A percentile compares a stretch with the other conserved stretches of the same genome.
These are phyloP conservation scores for Fagopyrum tataricum DNA, from an alignment of 148 eudicot species.

Conservation along the genomic window DNA sequence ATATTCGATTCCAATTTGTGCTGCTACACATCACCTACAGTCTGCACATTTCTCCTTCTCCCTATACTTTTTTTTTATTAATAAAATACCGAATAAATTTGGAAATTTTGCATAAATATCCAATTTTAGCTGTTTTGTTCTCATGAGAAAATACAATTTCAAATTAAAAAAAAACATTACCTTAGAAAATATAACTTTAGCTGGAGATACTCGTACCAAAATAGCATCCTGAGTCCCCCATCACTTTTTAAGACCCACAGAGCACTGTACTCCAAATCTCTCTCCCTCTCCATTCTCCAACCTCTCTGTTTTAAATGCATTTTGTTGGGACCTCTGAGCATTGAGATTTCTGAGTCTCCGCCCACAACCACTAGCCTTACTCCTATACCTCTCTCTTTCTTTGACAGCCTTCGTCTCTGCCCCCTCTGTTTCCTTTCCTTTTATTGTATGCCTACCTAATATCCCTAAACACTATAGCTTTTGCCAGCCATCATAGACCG, in stretches of 20 bases:
- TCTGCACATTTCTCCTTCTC: neutral
- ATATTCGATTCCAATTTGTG: neutral
- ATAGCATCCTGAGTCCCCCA: conserved; percentile 1
- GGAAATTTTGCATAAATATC: neutral
- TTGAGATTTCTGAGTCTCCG: conserved; percentile 9
- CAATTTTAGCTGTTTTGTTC: neutral
- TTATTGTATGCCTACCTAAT: conserved; percentile 5
- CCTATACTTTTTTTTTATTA: no score
- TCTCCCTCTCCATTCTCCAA: neutral
- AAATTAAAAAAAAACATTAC: neutral
- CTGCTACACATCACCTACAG: neutral
- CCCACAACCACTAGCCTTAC: neutral
- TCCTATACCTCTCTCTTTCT: neutral
- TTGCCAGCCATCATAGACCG: neutral
- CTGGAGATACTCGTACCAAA: neutral
- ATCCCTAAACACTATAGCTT: neutral
- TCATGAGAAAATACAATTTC: neutral
- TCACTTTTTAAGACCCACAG: conserved; percentile 3
- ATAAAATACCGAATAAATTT: no score
- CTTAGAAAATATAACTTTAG: neutral
- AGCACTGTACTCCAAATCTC: neutral
- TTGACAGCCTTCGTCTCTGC: neutral
- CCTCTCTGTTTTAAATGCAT: neutral
- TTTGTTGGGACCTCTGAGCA: neutral
- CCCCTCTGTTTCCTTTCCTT: neutral